These are phyloP conservation scores for Claviceps paspali DNA, from an alignment of 2,329 filamentous ascomycete genomes.

Conservation along the genomic window DNA sequence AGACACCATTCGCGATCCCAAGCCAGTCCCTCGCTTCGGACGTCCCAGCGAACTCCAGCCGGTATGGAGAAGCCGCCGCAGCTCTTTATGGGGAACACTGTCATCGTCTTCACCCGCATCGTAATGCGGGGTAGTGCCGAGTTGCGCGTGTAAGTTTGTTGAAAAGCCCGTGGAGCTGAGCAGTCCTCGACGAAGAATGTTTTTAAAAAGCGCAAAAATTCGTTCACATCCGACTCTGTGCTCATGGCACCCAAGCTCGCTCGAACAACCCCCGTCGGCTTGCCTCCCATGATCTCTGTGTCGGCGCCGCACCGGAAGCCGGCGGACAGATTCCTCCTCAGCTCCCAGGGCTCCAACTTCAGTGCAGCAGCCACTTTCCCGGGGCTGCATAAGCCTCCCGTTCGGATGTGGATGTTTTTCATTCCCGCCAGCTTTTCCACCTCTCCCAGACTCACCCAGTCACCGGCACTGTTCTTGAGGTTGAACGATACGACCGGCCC, in stretches of 20 bases:
- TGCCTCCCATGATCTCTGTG: conserved; percentile 67
- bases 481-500: conserved; percentile 82
- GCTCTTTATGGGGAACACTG: conserved; percentile 87
- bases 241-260: conserved; percentile 87
- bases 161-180: neutral
- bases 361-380: conserved; percentile 66
- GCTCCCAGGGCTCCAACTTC: conserved; percentile 62
- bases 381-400: conserved; percentile 83
- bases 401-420: conserved; percentile 69
- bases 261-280: conserved; percentile 75
- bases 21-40: conserved; percentile 66
- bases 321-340: conserved; percentile 69
- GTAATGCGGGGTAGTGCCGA: neutral
- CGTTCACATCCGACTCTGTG: conserved; percentile 55
- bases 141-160: neutral
- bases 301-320: conserved; percentile 76
- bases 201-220: conserved; percentile 54
- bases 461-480: conserved; percentile 48
- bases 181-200: conserved; percentile 43
- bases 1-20: conserved; percentile 98
- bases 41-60: conserved; percentile 49
- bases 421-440: conserved; percentile 75
- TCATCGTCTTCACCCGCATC: conserved; percentile 43
- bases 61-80: conserved; percentile 69
- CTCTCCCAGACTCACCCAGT: conserved; percentile 68